phyloP scores from a whole-genome alignment of 345 rosid species.

The Citrus medica region DNA sequence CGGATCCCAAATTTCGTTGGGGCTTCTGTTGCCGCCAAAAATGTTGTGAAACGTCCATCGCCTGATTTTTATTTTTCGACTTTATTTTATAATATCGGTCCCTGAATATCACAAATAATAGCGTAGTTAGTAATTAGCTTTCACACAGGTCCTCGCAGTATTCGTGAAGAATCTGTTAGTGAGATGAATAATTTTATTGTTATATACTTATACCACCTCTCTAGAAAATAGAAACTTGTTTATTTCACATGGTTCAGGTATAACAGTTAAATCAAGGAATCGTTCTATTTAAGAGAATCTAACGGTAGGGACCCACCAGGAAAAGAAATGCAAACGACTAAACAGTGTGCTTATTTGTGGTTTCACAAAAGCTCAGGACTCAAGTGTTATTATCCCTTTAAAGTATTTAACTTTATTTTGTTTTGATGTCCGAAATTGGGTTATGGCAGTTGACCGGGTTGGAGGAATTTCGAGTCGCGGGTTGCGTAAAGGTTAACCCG shows the following conservation, averaged over 20 bases:
- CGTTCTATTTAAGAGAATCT: background rate
- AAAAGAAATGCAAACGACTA: background rate
- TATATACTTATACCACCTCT: too few species aligned
- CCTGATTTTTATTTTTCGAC: background rate
- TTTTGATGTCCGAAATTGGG: background rate
- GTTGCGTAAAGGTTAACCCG: constrained; percentile 86
- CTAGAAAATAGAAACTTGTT: too few species aligned
- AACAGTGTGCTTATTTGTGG: background rate
- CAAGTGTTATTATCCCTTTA: background rate
- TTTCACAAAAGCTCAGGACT: background rate
- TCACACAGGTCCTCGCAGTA: background rate
- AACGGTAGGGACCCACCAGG: background rate
- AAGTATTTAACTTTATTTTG: too few species aligned
- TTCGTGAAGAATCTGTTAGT: too few species aligned
- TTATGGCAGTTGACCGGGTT: constrained; percentile 50
- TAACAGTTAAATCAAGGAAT: too few species aligned
- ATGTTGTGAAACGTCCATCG: constrained; percentile 20
- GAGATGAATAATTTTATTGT: too few species aligned
- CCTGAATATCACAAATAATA: background rate
- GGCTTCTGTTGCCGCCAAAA: constrained; percentile 63
- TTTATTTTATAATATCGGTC: background rate
- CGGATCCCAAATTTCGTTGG: constrained; percentile 94
- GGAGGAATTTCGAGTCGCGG: constrained; percentile 53
- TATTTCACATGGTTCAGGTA: too few species aligned
- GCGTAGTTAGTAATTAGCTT: background rate